A percentile compares a stretch with the other conserved stretches of the same genome.
These are phyloP conservation scores for Mycena rosella DNA, from an alignment of 768 basidiomycete genomes.

Conservation along the genomic window DNA sequence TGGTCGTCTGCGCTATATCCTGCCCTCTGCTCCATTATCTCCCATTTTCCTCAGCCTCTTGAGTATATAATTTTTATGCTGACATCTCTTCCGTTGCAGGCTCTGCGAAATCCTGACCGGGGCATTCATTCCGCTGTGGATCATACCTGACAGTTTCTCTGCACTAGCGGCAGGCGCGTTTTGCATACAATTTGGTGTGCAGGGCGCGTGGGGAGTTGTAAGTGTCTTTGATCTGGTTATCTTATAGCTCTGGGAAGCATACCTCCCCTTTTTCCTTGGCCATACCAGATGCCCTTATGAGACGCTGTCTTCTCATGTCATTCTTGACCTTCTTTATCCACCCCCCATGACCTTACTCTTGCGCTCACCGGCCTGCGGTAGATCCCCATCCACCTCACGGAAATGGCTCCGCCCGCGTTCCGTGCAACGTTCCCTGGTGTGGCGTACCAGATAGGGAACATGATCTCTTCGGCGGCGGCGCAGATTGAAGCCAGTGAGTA, in stretches of 20 bases:
- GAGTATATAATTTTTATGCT: conserved; percentile 15
- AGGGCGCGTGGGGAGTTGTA: conserved; percentile 81
- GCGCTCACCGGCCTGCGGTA: conserved; percentile 28
- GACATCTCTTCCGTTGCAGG: conserved; percentile 36
- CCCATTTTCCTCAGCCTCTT: conserved; percentile 8
- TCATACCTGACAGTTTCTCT: conserved; percentile 66
- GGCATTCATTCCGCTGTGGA: conserved; percentile 75
- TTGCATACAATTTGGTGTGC: conserved; percentile 77
- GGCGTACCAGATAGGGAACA: conserved; percentile 71
- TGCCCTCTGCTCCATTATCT: not conserved
- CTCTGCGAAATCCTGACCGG: conserved; percentile 54
- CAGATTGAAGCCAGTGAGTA: conserved; percentile 69
- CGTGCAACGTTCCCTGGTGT: conserved; percentile 78
- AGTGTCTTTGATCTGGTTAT: conserved; percentile 36
- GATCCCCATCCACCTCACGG: conserved; percentile 75
- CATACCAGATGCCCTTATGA: conserved; percentile 5
- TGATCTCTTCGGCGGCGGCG: conserved; percentile 67
- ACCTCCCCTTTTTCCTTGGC: conserved; percentile 2
- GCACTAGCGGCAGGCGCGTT: conserved; percentile 76
- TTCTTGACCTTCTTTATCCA: conserved; percentile 5
- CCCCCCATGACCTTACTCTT: conserved; percentile 2
- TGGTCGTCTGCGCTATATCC: conserved; percentile 1
- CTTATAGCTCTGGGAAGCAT: conserved; percentile 10
- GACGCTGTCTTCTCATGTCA: conserved; percentile 1
- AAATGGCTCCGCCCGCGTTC: conserved; percentile 79